Conservation (phyloP, 192 early-diverging fungal genomes). For the Linderina pennispora region DNA sequence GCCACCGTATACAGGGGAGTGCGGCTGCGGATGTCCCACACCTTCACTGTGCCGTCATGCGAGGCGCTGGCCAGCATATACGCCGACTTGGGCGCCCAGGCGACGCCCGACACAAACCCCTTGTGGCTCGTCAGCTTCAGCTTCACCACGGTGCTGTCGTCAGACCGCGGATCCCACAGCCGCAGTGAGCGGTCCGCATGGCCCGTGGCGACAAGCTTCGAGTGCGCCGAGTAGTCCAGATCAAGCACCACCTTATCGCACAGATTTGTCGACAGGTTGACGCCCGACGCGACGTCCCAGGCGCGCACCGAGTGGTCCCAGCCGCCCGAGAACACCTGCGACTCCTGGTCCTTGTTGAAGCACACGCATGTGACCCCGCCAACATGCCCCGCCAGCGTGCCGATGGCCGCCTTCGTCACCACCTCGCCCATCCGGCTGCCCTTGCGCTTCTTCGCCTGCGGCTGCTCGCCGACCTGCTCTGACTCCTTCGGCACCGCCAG, state of each 20-base stretch:
- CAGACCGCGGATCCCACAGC: slow-evolving; percentile 84
- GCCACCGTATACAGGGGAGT: slow-evolving; percentile 73
- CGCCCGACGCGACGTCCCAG: slow-evolving; percentile 81
- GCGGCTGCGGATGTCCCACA: slow-evolving; percentile 94
- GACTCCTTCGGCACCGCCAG: slow-evolving; percentile 50
- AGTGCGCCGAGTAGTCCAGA: slow-evolving; percentile 63
- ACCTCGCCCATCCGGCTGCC: slow-evolving; percentile 12
- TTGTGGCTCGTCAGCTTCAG: slow-evolving; percentile 69
- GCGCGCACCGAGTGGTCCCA: slow-evolving; percentile 89
- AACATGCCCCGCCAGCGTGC: slow-evolving; percentile 63
- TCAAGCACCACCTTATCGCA: slow-evolving; percentile 82
- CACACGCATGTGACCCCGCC: slow-evolving; percentile 68
- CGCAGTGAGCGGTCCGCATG: slow-evolving; percentile 78
- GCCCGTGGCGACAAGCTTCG: slow-evolving; percentile 77
- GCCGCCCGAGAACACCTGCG: slow-evolving; percentile 76
- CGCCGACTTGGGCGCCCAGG: slow-evolving; percentile 72
- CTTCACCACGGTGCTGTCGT: slow-evolving; percentile 72
- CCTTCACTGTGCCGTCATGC: slow-evolving; percentile 79
- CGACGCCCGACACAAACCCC: slow-evolving; percentile 79
- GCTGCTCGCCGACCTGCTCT: slow-evolving; percentile 35
- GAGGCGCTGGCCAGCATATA: slow-evolving; percentile 77
- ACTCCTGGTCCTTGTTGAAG: slow-evolving; percentile 58
- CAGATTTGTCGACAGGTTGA: slow-evolving; percentile 74
- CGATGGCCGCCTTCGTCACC: slow-evolving; percentile 33
- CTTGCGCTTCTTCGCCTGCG: slow-evolving; percentile 30